Percentiles rank a stretch among this genome's conserved stretches.
Conservation (phyloP, 1,284 basidiomycete species). For the Pseudozyma sp. region DNA sequence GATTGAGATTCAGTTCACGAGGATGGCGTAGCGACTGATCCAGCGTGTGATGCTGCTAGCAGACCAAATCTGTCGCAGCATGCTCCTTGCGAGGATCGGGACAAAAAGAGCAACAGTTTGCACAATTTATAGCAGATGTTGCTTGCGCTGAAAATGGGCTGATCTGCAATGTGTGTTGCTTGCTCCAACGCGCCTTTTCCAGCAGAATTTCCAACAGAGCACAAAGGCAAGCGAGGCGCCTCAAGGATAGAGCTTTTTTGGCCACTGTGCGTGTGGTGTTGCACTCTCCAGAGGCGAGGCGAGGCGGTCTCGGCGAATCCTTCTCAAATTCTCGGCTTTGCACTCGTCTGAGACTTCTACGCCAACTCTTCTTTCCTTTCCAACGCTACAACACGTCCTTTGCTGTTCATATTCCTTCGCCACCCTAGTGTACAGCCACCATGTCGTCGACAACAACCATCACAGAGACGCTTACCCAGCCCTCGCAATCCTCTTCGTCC, state of each 20-base stretch:
- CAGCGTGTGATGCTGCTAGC: no score
- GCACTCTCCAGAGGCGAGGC: not conserved
- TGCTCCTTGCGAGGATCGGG: no score
- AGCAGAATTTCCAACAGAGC: not conserved
- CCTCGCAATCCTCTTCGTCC: slow-evolving; percentile 10
- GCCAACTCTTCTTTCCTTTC: not conserved
- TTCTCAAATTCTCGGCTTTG: slow-evolving; percentile 6
- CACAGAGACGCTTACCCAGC: slow-evolving; percentile 27
- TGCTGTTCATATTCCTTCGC: not conserved
- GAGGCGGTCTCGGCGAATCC: not conserved
- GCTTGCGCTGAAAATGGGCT: not conserved
- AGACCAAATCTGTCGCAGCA: no score
- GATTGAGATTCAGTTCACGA: no score
- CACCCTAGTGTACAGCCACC: not conserved
- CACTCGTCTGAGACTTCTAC: not conserved
- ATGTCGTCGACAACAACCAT: slow-evolving; percentile 38
- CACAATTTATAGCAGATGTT: no score
- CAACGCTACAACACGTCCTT: not conserved
- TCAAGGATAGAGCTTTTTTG: not conserved
- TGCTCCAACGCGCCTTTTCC: no score
- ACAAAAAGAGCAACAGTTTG: no score
- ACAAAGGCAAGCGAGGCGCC: not conserved
- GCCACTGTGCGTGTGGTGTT: not conserved
- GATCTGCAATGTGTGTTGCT: not conserved
- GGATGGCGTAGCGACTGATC: no score